Conservation (phyloP, 148 eudicot genomes). For the Rheum nobile region DNA sequence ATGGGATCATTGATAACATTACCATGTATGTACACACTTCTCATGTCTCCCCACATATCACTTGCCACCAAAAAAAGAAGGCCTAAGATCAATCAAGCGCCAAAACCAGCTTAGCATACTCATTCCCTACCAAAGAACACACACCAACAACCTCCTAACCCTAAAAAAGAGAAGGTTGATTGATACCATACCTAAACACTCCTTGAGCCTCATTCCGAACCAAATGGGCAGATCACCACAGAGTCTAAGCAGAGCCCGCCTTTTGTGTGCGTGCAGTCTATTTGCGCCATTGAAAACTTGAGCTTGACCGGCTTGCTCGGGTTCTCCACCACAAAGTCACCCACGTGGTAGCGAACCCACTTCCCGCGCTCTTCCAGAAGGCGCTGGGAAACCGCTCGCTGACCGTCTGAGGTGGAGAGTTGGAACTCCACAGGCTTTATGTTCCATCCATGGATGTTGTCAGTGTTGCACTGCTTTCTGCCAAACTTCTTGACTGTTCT, state of each 20-base stretch:
- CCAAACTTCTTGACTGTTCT: constrained; percentile 41
- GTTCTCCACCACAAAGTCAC: constrained; percentile 50
- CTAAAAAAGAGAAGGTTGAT: constrained; percentile 3
- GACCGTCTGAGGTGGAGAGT: constrained; percentile 50
- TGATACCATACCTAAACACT: constrained; percentile 24
- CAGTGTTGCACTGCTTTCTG: constrained; percentile 35
- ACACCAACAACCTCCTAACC: background rate
- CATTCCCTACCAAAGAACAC: background rate
- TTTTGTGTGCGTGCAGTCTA: constrained; percentile 82
- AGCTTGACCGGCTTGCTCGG: constrained; percentile 19
- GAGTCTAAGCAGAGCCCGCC: constrained; percentile 73
- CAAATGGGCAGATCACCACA: constrained; percentile 48
- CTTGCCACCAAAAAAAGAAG: background rate
- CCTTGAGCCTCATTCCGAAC: constrained; percentile 49
- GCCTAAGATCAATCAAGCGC: background rate
- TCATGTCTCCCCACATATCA: background rate
- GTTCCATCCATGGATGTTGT: constrained; percentile 67
- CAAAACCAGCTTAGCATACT: background rate
- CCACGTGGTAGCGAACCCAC: constrained; percentile 58
- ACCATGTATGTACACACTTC: background rate
- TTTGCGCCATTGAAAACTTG: constrained; percentile 72
- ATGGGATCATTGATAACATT: background rate
- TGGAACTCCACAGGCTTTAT: constrained; percentile 57
- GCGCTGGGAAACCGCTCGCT: constrained; percentile 37
- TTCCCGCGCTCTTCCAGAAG: constrained; percentile 45